Base-by-base conservation (phyloP, 1,139 yeast genomes). In the Kazachstania sp. region DNA sequence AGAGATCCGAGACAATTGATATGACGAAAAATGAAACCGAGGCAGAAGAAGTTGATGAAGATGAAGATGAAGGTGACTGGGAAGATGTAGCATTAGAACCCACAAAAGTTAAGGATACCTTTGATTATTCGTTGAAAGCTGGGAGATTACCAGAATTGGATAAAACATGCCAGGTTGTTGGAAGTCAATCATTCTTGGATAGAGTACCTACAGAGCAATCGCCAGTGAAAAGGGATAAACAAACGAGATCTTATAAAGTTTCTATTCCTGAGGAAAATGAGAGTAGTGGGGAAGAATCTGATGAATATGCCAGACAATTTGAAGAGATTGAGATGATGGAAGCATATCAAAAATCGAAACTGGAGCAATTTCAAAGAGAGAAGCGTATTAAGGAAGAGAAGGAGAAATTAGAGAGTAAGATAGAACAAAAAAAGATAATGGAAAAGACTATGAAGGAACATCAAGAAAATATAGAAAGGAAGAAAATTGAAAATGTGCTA, bases 51-150 rank as follows among this genome's bases (percentile, higher is more conserved):
- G 47, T 50, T 4, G 54, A 56, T 30, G 60, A 60, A 38, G 60
- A 67, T 47, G 67, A 59, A 3, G 71, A 62, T 1, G 71, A 66
- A 6, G 66, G 69, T 16, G 85, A 78, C 34, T 81, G 83, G 76
- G 87, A 82, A 53, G 87, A 81, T 50, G 81, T 82, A 2, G 70
- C 73, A 9, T 48, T 71, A 3, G 65, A 63, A 16, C 55, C 60
- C 1, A 55, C 53, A 15, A 49, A 53, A 11, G 54, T 56, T 32
- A 54, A 59, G 31, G 51, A 52, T 38, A 54, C 60, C 23, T 50
- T 50, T 45, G 71, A 68, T 51, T 69, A 63, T 49, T 70, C 74
- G 8, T 61, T 71, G 20, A 67, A 66, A 45, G 66, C 72, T 0
- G 59, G 71, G 16, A 64, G 69, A 16, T 51, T 69, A 35, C 69